Evolutionary conservation across 495 filamentous ascomycete species (phyloP).

Genomic region (Penicillium salamii): DNA sequence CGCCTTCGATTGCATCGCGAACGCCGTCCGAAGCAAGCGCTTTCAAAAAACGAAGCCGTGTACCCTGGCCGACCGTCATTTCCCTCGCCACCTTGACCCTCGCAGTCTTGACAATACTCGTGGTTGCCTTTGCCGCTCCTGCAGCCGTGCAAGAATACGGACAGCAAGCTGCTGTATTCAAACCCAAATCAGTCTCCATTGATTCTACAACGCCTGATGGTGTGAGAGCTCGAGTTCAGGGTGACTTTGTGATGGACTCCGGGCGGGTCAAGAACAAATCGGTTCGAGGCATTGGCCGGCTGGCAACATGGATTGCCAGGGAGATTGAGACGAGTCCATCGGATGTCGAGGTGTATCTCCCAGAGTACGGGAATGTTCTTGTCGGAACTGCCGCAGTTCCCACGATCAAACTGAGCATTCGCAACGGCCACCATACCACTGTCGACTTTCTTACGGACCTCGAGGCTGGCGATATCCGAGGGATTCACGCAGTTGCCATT

Average conservation of each 20-base stretch:
- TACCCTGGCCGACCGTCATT: slow-evolving; percentile 58
- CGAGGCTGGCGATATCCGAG: slow-evolving; percentile 70
- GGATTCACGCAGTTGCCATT: slow-evolving; percentile 74
- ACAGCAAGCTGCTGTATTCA: slow-evolving; percentile 73
- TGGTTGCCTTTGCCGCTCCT: slow-evolving; percentile 75
- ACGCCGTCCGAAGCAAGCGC: slow-evolving; percentile 9
- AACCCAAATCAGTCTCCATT: slow-evolving; percentile 77
- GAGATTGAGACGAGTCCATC: slow-evolving; percentile 68
- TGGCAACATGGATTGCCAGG: slow-evolving; percentile 77
- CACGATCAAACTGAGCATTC: slow-evolving; percentile 66
- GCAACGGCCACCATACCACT: slow-evolving; percentile 69
- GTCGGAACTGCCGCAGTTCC: slow-evolving; percentile 76
- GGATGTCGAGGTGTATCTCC: slow-evolving; percentile 73
- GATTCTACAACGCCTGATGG: slow-evolving; percentile 77
- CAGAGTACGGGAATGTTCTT: slow-evolving; percentile 75
- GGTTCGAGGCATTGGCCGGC: slow-evolving; percentile 69
- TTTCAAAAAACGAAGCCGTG: slow-evolving; percentile 26
- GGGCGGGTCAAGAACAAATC: slow-evolving; percentile 63
- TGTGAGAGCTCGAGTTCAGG: slow-evolving; percentile 72
- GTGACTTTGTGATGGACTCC: slow-evolving; percentile 75
- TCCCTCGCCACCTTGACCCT: slow-evolving; percentile 48
- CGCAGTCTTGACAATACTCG: slow-evolving; percentile 47
- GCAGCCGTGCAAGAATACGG: slow-evolving; percentile 79
- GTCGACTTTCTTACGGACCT: slow-evolving; percentile 78
- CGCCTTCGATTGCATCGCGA: slow-evolving; percentile 18